A percentile compares a stretch with the other conserved stretches of the same genome.
Conservation (phyloP, 2,329 filamentous ascomycete species). For the Harringtonia lauricola region DNA sequence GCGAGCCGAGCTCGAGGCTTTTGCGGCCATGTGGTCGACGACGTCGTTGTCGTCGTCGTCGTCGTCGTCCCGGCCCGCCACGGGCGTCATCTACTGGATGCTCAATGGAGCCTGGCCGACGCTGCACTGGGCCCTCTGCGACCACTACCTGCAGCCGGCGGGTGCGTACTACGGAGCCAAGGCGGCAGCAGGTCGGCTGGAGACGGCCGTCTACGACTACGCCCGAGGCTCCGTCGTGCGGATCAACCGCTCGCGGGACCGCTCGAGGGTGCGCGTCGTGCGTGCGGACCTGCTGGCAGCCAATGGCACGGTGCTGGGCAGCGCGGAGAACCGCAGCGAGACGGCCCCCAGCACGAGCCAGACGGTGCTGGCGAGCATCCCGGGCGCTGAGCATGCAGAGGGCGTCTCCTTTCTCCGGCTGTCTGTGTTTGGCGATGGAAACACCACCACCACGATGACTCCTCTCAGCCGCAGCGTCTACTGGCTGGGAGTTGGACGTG, state of each 20-base stretch:
- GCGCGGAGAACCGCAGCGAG: no score
- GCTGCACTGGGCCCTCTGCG: constrained; percentile 55
- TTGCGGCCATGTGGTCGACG: constrained; percentile 36
- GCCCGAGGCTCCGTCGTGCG: constrained; percentile 32
- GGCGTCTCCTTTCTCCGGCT: constrained; percentile 41
- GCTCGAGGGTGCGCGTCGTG: no score
- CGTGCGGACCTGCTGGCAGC: no score
- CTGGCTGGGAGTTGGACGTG: constrained; percentile 37
- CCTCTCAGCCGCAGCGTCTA: constrained; percentile 51
- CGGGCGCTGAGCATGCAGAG: constrained; percentile 17
- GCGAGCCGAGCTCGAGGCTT: constrained; percentile 47
- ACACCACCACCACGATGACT: constrained; percentile 12
- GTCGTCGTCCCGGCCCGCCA: constrained; percentile 44
- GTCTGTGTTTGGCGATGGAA: constrained; percentile 21
- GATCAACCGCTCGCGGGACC: constrained; percentile 39
- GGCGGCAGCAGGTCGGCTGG: constrained; percentile 22
- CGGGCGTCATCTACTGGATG: constrained; percentile 58
- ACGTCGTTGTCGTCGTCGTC: no score
- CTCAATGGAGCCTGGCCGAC: constrained; percentile 54
- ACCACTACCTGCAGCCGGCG: constrained; percentile 47
- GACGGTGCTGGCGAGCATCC: constrained; percentile 20
- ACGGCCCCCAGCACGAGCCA: constrained; percentile 37
- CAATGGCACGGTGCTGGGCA: no score
- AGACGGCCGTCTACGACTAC: constrained; percentile 48
- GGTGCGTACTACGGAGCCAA: constrained; percentile 52